A percentile compares a stretch with the other conserved stretches of the same genome.
phyloP scores from a whole-genome alignment of 371 early-diverging fungal species.

The Actinomortierella wolfii region DNA sequence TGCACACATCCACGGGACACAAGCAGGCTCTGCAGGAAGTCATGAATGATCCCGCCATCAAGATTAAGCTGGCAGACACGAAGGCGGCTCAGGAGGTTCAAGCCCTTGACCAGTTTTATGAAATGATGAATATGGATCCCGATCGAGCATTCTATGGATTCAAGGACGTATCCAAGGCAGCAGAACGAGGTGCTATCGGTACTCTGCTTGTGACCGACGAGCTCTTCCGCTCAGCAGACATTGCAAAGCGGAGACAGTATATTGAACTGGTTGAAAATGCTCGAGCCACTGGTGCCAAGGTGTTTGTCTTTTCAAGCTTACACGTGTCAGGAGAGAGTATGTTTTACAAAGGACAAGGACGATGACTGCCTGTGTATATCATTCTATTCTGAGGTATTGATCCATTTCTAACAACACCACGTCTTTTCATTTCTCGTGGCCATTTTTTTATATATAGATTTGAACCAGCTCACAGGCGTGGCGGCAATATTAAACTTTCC shows the following conservation, averaged over 20 bases:
- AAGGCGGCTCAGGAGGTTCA: slow-evolving; percentile 88
- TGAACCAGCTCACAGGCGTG: slow-evolving; percentile 91
- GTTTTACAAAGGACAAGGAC: slow-evolving; percentile 9
- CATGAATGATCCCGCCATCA: slow-evolving; percentile 86
- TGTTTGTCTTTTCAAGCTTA: slow-evolving; percentile 87
- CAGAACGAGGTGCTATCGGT: slow-evolving; percentile 84
- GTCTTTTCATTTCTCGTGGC: not conserved
- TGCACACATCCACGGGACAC: slow-evolving; percentile 95
- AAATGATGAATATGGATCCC: slow-evolving; percentile 86
- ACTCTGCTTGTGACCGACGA: slow-evolving; percentile 90
- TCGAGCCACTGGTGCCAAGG: slow-evolving; percentile 77
- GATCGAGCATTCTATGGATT: slow-evolving; percentile 93
- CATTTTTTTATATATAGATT: slow-evolving; percentile 53
- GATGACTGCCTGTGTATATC: not conserved
- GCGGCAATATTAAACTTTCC: slow-evolving; percentile 93
- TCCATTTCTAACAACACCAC: not conserved
- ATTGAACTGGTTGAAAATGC: slow-evolving; percentile 86
- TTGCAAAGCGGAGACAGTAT: slow-evolving; percentile 82
- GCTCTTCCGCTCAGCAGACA: slow-evolving; percentile 88
- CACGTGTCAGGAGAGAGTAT: slow-evolving; percentile 94
- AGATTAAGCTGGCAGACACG: slow-evolving; percentile 84
- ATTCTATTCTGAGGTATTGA: not conserved
- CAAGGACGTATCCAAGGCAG: slow-evolving; percentile 83
- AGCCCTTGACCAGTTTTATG: slow-evolving; percentile 85
- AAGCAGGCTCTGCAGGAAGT: slow-evolving; percentile 94